These are phyloP conservation scores for Saussurea involucrata DNA, from an alignment of 129 eudicot species.

Conservation along the genomic window DNA sequence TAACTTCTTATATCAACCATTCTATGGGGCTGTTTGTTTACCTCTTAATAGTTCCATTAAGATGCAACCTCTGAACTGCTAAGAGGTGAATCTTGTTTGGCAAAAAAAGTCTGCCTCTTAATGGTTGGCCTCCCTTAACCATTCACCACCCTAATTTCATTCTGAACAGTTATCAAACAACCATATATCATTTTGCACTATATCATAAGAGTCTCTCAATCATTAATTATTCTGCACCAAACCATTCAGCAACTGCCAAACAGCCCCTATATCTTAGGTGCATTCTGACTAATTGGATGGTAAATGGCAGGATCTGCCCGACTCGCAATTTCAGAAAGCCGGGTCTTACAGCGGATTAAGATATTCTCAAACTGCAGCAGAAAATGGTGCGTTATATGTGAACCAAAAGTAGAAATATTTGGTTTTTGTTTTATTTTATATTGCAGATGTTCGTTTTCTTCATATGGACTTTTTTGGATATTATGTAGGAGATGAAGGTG, in stretches of 20 bases:
- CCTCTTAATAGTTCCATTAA: no score
- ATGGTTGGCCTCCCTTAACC: no score
- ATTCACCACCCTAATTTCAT: no score
- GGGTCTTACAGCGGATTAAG: slow-evolving; percentile 44
- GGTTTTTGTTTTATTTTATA: background rate
- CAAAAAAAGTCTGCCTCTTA: no score
- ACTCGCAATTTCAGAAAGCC: slow-evolving; percentile 26
- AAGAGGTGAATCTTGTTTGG: no score
- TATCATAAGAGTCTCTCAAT: no score
- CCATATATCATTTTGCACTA: no score
- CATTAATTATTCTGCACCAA: no score
- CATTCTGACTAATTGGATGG: slow-evolving; percentile 22
- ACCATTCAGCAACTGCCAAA: no score
- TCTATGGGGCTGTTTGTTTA: no score
- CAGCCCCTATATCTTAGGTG: background rate
- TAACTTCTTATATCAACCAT: slow-evolving; percentile 3
- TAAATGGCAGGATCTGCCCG: slow-evolving; percentile 36
- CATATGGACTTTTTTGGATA: background rate
- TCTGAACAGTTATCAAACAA: no score
- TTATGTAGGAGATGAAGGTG: slow-evolving; percentile 61
- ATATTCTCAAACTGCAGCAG: slow-evolving; percentile 44
- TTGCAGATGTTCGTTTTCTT: background rate
- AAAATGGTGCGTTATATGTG: slow-evolving; percentile 43
- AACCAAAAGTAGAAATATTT: background rate
- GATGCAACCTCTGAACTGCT: no score